phyloP scores from a whole-genome alignment of 768 basidiomycete genomes.

The Leccinum subtestaceum region DNA sequence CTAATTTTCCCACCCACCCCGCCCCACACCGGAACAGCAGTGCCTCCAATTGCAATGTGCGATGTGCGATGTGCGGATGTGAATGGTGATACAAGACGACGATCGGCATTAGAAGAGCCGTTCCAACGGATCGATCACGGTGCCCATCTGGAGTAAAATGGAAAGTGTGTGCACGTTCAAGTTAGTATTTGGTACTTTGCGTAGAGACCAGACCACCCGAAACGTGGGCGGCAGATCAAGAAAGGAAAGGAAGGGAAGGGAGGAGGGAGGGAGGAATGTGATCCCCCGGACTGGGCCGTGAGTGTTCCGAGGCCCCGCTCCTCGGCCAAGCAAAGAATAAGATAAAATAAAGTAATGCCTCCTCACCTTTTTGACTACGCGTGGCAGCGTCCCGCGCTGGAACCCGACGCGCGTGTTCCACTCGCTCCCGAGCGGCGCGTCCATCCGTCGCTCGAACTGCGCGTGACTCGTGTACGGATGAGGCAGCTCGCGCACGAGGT shows the following conservation, averaged over 20 bases:
- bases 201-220: background rate
- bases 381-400: constrained; percentile 81
- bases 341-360: background rate
- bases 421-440: constrained; percentile 71
- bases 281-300: background rate
- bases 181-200: background rate
- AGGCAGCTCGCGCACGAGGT: constrained; percentile 87
- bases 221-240: background rate
- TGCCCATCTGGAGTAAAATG: constrained; percentile 52
- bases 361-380: constrained; percentile 56
- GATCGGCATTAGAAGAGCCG: constrained; percentile 38
- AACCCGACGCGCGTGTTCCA: too few relatives aligned
- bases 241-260: background rate
- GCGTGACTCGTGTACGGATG: constrained; percentile 94
- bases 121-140: constrained; percentile 66
- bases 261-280: background rate
- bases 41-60: background rate
- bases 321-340: background rate
- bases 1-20: background rate
- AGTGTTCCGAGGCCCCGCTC: background rate
- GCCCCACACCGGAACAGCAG: background rate
- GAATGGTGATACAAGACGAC: background rate
- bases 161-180: background rate
- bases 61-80: background rate
- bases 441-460: constrained; percentile 85